Evolutionary conservation across 768 basidiomycete species (phyloP).

Genomic region (Phaeolepiota aurea): DNA sequence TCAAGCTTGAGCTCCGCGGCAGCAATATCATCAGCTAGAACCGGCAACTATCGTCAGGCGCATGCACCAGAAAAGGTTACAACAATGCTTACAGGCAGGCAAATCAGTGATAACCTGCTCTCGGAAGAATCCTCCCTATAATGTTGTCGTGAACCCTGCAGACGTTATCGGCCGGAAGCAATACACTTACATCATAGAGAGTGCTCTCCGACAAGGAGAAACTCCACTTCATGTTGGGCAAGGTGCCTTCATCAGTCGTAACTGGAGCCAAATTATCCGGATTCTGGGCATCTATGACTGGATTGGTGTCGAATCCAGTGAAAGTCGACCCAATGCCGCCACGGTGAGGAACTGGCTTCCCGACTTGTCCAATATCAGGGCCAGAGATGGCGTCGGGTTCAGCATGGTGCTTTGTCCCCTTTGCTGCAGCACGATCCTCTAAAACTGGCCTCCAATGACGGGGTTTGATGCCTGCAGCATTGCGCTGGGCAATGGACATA

Average conservation of each 20-base stretch:
- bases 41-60: too few relatives aligned
- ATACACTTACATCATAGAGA: constrained; percentile 3
- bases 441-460: constrained; percentile 4
- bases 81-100: constrained; percentile 8
- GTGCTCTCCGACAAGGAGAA: constrained; percentile 7
- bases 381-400: constrained; percentile 6
- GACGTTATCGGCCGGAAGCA: too few relatives aligned
- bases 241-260: constrained; percentile 7
- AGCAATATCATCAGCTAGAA: constrained; percentile 8
- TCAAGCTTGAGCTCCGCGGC: constrained; percentile 8
- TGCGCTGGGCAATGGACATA: constrained; percentile 6
- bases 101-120: constrained; percentile 10
- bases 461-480: constrained; percentile 5
- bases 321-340: constrained; percentile 5
- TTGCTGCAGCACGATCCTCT: neutral
- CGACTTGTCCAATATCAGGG: constrained; percentile 7
- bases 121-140: constrained; percentile 10
- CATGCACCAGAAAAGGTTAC: too few relatives aligned
- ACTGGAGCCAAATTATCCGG: constrained; percentile 6
- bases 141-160: neutral
- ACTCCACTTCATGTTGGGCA: constrained; percentile 9
- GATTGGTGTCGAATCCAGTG: constrained; percentile 5
- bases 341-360: constrained; percentile 5
- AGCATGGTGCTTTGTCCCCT: too few relatives aligned
- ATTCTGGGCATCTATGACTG: constrained; percentile 7